Conservation (phyloP, 306 rosid species). For the Mimosa pudica region DNA sequence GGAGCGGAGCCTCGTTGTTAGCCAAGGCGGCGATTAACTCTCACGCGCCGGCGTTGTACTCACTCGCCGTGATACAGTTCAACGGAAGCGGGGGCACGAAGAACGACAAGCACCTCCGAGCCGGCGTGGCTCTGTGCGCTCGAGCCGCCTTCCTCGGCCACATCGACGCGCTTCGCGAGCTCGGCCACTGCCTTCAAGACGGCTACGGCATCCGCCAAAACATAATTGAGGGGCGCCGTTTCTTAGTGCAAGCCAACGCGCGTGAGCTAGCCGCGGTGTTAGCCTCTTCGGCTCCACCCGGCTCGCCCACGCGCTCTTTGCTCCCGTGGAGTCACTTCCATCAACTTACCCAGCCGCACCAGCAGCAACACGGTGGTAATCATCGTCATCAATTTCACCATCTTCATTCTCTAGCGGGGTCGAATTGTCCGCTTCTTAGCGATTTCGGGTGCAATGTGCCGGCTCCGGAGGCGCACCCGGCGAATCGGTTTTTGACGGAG, state of each 20-base stretch:
- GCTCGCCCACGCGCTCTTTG: constrained; percentile 34
- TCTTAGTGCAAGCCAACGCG: constrained; percentile 89
- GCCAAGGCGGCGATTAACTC: constrained; percentile 89
- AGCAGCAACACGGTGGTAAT: too few relatives aligned
- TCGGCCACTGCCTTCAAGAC: constrained; percentile 94
- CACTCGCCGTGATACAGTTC: constrained; percentile 89
- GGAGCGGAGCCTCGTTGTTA: constrained; percentile 81
- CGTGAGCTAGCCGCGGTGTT: constrained; percentile 84
- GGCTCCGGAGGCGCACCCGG: constrained; percentile 76
- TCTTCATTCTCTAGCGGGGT: constrained; percentile 36
- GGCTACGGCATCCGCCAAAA: constrained; percentile 93
- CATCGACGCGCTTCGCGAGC: constrained; percentile 83
- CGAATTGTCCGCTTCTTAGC: constrained; percentile 74
- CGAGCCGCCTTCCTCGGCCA: constrained; percentile 95
- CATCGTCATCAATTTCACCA: constrained; percentile 31
- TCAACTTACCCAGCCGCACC: constrained; percentile 28
- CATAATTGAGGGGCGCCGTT: constrained; percentile 76
- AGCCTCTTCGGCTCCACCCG: constrained; percentile 27
- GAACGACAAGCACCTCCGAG: constrained; percentile 80
- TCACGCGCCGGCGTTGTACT: constrained; percentile 86
- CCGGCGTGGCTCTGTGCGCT: constrained; percentile 87
- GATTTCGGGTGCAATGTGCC: constrained; percentile 94
- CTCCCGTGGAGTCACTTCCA: constrained; percentile 50
- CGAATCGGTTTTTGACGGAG: constrained; percentile 62
- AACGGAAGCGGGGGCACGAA: constrained; percentile 94